phyloP scores from a whole-genome alignment of 257 asterid species.

The Nicotiana otophora region DNA sequence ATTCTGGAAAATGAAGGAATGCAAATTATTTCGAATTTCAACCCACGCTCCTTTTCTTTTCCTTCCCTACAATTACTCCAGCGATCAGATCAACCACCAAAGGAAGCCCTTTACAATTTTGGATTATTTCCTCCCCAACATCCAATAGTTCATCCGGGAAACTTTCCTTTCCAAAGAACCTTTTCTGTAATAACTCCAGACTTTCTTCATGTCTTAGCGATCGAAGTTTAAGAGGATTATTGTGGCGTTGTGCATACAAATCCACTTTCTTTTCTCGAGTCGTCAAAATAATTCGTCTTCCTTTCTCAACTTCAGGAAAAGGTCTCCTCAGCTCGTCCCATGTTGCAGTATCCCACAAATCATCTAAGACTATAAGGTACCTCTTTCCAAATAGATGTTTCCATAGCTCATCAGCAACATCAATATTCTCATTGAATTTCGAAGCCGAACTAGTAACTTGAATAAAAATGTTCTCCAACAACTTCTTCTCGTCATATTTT shows the following conservation, averaged over 20 bases:
- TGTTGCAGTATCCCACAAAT: conserved; percentile 7
- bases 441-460: background rate
- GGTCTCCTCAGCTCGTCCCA: conserved; percentile 12
- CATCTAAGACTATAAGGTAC: conserved; percentile 23
- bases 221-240: background rate
- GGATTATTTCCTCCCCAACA: conserved; percentile 14
- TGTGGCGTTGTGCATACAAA: background rate
- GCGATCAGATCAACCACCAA: conserved; percentile 18
- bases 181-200: conserved; percentile 15
- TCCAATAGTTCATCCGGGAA: conserved; percentile 18
- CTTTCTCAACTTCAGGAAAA: background rate
- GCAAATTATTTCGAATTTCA: background rate
- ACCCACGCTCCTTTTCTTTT: background rate
- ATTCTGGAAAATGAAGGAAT: background rate
- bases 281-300: conserved; percentile 17
- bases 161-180: background rate
- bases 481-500: background rate
- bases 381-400: background rate
- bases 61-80: conserved; percentile 17
- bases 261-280: background rate
- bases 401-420: conserved; percentile 6
- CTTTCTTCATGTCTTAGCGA: background rate
- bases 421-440: background rate
- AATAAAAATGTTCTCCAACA: background rate
- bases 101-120: conserved; percentile 19